These are phyloP conservation scores for Hemileia vastatrix DNA, from an alignment of 1,284 basidiomycete species.

Conservation along the genomic window DNA sequence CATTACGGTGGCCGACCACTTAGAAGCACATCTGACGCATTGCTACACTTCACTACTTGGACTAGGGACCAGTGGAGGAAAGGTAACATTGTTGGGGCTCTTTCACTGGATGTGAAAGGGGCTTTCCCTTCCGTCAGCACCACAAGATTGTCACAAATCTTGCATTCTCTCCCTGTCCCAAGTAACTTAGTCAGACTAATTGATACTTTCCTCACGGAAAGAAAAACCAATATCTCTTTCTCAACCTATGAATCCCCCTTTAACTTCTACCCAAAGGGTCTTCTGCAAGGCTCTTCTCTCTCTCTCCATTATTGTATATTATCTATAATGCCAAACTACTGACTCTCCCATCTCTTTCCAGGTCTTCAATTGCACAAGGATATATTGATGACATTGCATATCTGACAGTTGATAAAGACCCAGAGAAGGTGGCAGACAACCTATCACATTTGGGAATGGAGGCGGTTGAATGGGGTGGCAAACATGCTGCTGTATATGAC, in stretches of 20 bases:
- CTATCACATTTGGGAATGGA: no score
- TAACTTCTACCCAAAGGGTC: neutral
- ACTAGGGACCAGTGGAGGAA: neutral
- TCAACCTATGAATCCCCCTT: neutral
- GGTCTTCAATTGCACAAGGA: no score
- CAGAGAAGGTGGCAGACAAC: no score
- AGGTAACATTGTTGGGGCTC: neutral
- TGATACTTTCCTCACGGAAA: neutral
- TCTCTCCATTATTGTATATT: neutral
- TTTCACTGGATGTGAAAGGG: conserved; percentile 4
- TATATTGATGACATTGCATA: no score
- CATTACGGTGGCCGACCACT: neutral
- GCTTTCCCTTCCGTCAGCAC: neutral
- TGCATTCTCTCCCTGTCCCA: neutral
- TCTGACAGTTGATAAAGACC: no score
- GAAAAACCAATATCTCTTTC: neutral
- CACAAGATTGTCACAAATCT: neutral
- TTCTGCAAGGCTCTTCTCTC: neutral
- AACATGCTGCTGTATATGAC: no score
- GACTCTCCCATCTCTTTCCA: neutral
- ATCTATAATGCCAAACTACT: neutral
- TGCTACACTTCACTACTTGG: neutral
- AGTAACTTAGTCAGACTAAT: neutral
- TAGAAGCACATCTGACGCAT: neutral
- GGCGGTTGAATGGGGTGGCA: no score